phyloP scores from a whole-genome alignment of 371 early-diverging fungal genomes.

The Mucor sp. region DNA sequence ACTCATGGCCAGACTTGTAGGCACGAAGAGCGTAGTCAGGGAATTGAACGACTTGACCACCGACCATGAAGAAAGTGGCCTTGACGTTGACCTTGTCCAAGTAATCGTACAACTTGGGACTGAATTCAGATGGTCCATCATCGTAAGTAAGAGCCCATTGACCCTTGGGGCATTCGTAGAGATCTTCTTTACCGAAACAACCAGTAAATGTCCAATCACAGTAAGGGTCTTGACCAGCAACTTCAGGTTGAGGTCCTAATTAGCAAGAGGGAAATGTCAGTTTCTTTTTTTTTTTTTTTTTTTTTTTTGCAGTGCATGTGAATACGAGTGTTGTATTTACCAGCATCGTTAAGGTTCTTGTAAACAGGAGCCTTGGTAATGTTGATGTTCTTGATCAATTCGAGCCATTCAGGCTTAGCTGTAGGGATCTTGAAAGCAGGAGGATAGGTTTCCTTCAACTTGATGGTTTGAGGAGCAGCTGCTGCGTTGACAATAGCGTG shows the following conservation, averaged over 20 bases:
- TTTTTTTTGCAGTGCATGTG: not conserved
- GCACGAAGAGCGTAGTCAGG: slow-evolving; percentile 45
- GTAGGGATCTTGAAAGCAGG: slow-evolving; percentile 34
- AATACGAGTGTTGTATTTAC: not conserved
- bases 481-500: slow-evolving; percentile 12
- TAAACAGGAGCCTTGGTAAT: slow-evolving; percentile 47
- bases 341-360: slow-evolving; percentile 19
- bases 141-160: slow-evolving; percentile 55
- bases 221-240: slow-evolving; percentile 35
- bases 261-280: not conserved
- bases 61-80: slow-evolving; percentile 62
- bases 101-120: slow-evolving; percentile 41
- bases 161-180: slow-evolving; percentile 54
- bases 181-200: slow-evolving; percentile 49
- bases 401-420: slow-evolving; percentile 56
- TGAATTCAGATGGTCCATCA: slow-evolving; percentile 44
- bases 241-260: slow-evolving; percentile 32
- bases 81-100: slow-evolving; percentile 36
- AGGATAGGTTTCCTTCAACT: slow-evolving; percentile 45
- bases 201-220: slow-evolving; percentile 62
- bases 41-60: slow-evolving; percentile 51
- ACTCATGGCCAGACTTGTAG: slow-evolving; percentile 50
- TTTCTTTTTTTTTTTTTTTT: not conserved
- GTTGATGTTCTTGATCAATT: slow-evolving; percentile 31
- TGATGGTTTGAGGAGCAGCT: slow-evolving; percentile 22